Evolutionary conservation across 495 filamentous ascomycete genomes (phyloP), one percentile per base, ranked within the genome.

Genomic region (Talaromyces wortmannii): DNA sequence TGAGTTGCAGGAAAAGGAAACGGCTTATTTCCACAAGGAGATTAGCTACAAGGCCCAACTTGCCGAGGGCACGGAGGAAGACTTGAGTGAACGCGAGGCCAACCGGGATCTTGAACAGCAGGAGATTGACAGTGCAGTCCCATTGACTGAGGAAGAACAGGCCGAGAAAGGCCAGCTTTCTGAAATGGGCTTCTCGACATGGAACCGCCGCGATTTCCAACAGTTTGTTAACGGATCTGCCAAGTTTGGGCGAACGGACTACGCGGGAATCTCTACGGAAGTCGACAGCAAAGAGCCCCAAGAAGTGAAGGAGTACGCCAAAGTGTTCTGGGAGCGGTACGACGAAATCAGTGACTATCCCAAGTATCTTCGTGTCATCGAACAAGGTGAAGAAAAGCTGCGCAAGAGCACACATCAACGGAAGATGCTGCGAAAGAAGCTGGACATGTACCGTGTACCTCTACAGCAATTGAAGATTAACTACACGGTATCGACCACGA

Each of bases 391-490:
- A 67, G 89, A 94, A 61, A 89, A 91, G 57, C 81, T 86, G 53
- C 83, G 85, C 23, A 95, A 92, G 74, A 87, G 90, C 58, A 87
- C 90, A 57, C 90, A 96, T 65, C 92, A 97, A 67, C 85, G 90
- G 52, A 91, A 92, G 75, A 89, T 99, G 87, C 80, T 99, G 40
- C 80, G 84, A 49, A 92, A 89, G 79, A 99, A 99, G 80, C 85
- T 99, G 78, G 78, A 84, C 58, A 90, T 92, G 80, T 97, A 96
- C 67, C 90, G 92, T 5, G 92, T 97, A 45, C 95, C 95, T 31
- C 80, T 99, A 4, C 92, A 97, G 70, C 95, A 99, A 69, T 81
- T 99, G 54, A 96, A 95, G 77, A 90, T 99, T 74, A 96, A 94
- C 73, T 99, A 99, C 69, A 94, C 91, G 0, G 94, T 99, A 17